Percentiles rank a stretch among this genome's conserved stretches.
Conservation (phyloP, 2,329 filamentous ascomycete genomes). For the Calonectria hongkongensis region DNA sequence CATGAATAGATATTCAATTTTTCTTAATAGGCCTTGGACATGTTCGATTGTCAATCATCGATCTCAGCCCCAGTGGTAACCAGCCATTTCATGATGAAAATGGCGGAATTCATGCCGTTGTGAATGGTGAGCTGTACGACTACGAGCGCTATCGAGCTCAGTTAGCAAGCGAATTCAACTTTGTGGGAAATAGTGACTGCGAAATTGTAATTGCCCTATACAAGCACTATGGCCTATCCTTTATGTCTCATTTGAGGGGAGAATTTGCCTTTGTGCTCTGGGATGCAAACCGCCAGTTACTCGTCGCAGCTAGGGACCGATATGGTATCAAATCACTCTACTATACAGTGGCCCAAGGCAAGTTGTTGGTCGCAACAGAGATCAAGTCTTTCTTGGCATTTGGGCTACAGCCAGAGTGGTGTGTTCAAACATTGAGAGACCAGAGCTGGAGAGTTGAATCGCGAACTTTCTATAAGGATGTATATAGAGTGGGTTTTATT, state of each 20-base stretch:
- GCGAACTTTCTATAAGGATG: slow-evolving; percentile 70
- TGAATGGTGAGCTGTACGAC: slow-evolving; percentile 23
- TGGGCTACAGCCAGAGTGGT: slow-evolving; percentile 72
- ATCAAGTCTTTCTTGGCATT: slow-evolving; percentile 50
- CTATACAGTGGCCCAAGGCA: slow-evolving; percentile 4
- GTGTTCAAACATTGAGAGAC: slow-evolving; percentile 66
- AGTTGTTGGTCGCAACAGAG: slow-evolving; percentile 1
- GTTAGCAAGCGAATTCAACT: slow-evolving; percentile 33
- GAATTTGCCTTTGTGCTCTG: slow-evolving; percentile 32
- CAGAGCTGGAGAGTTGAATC: slow-evolving; percentile 66
- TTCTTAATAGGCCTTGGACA: slow-evolving; percentile 1
- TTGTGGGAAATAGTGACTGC: slow-evolving; percentile 37
- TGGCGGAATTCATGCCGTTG: slow-evolving; percentile 8
- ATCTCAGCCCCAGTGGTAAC: slow-evolving; percentile 20
- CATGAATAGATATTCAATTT: neutral
- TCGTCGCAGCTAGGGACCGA: neutral
- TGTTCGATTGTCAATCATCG: slow-evolving; percentile 15
- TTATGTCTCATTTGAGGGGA: slow-evolving; percentile 33
- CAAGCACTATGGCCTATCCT: slow-evolving; percentile 34
- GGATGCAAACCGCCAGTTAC: slow-evolving; percentile 9
- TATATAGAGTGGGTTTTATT: slow-evolving; percentile 3
- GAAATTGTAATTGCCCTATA: slow-evolving; percentile 40
- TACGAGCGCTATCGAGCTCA: slow-evolving; percentile 10
- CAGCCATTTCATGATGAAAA: slow-evolving; percentile 7
- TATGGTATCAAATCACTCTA: slow-evolving; percentile 16